Conservation (phyloP, 257 asterid species). For the Anisodus tanguticus region DNA sequence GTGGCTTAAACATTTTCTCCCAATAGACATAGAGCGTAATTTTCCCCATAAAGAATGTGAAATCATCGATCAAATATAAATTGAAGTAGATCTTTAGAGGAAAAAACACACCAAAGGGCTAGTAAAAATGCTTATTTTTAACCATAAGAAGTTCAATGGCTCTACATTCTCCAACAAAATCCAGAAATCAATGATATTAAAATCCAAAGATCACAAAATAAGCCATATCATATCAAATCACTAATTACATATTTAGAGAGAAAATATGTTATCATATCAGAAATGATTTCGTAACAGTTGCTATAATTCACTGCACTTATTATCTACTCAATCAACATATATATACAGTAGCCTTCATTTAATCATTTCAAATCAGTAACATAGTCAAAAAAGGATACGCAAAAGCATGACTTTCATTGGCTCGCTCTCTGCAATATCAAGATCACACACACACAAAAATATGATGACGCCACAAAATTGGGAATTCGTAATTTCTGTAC, state of each 20-base stretch:
- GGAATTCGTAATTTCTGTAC: background rate
- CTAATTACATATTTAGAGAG: background rate
- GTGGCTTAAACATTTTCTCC: too few species aligned
- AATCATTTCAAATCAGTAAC: background rate
- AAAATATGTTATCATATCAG: background rate
- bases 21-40: too few species aligned
- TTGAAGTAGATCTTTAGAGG: background rate
- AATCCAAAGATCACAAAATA: background rate
- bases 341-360: background rate
- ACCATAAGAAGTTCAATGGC: background rate
- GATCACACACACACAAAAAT: background rate
- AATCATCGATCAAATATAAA: background rate
- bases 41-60: background rate
- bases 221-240: background rate
- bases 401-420: slow-evolving; percentile 82
- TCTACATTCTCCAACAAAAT: background rate
- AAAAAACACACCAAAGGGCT: background rate
- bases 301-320: background rate
- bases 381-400: slow-evolving; percentile 59
- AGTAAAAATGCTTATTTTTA: background rate
- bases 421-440: slow-evolving; percentile 49
- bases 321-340: background rate
- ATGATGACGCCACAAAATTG: background rate
- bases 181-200: background rate
- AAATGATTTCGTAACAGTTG: slow-evolving; percentile 8